phyloP scores from a whole-genome alignment of 192 early-diverging fungal species.

The Coemansia sp. region DNA sequence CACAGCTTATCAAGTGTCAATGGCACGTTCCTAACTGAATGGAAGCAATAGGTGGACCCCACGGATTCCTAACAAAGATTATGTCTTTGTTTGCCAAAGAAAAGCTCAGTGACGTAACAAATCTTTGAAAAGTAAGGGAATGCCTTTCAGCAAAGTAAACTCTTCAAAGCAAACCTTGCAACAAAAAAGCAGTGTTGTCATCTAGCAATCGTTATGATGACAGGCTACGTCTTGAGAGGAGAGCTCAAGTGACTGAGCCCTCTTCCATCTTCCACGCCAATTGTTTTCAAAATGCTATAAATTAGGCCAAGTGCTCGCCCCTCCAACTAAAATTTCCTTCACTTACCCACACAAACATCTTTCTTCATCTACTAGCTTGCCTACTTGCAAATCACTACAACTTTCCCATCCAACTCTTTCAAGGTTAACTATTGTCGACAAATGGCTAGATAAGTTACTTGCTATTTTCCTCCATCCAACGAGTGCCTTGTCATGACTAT shows the following conservation, averaged over 20 bases:
- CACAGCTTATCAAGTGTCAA: not conserved
- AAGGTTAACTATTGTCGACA: too few relatives aligned
- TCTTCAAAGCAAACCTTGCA: not conserved
- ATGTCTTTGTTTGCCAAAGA: not conserved
- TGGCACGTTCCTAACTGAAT: not conserved
- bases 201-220: not conserved
- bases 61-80: not conserved
- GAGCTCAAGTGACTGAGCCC: not conserved
- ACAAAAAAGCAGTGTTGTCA: not conserved
- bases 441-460: too few relatives aligned
- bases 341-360: not conserved
- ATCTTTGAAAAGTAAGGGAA: not conserved
- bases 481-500: too few relatives aligned
- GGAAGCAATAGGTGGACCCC: not conserved
- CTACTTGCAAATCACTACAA: not conserved
- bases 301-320: not conserved
- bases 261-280: not conserved
- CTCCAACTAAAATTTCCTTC: not conserved
- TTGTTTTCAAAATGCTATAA: not conserved
- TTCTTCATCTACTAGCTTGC: not conserved
- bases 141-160: not conserved
- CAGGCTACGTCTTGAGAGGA: not conserved
- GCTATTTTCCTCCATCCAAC: too few relatives aligned
- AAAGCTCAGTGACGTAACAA: not conserved
- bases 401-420: not conserved